Percentiles rank a stretch among this genome's conserved stretches.
These are phyloP conservation scores for Debaryomyces sp. DNA, from an alignment of 1,139 yeast species.

Conservation along the genomic window DNA sequence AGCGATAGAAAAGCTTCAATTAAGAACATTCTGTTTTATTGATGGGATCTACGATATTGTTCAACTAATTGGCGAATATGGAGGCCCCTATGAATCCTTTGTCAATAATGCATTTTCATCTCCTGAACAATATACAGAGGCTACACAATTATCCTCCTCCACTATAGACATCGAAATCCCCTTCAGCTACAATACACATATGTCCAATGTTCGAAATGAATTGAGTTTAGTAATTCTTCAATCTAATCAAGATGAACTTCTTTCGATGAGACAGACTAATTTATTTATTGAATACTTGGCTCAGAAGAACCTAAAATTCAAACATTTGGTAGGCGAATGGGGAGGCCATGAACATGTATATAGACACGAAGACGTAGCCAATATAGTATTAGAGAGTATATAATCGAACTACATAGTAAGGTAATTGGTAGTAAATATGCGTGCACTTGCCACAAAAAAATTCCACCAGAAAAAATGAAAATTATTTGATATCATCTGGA, in stretches of 20 bases:
- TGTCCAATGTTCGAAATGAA: neutral
- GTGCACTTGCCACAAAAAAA: slow-evolving; percentile 14
- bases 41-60: slow-evolving; percentile 45
- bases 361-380: slow-evolving; percentile 23
- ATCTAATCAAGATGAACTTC: slow-evolving; percentile 38
- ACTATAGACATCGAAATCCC: neutral
- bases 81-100: slow-evolving; percentile 30
- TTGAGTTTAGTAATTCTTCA: slow-evolving; percentile 24
- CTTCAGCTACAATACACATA: neutral
- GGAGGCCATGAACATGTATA: slow-evolving; percentile 42
- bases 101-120: slow-evolving; percentile 36
- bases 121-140: slow-evolving; percentile 20
- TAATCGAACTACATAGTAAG: neutral
- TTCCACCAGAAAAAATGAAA: slow-evolving; percentile 12
- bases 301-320: slow-evolving; percentile 7
- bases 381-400: slow-evolving; percentile 10
- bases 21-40: slow-evolving; percentile 24
- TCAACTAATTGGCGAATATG: slow-evolving; percentile 38
- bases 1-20: neutral
- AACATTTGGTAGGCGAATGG: slow-evolving; percentile 23
- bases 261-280: slow-evolving; percentile 28
- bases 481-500: slow-evolving; percentile 11
- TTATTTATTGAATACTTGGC: slow-evolving; percentile 20
- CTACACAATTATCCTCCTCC: slow-evolving; percentile 28
- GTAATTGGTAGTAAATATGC: neutral